A percentile compares a stretch with the other conserved stretches of the same genome.
phyloP scores from a whole-genome alignment of 1,139 yeast genomes.

The Kodamaea sp. region DNA sequence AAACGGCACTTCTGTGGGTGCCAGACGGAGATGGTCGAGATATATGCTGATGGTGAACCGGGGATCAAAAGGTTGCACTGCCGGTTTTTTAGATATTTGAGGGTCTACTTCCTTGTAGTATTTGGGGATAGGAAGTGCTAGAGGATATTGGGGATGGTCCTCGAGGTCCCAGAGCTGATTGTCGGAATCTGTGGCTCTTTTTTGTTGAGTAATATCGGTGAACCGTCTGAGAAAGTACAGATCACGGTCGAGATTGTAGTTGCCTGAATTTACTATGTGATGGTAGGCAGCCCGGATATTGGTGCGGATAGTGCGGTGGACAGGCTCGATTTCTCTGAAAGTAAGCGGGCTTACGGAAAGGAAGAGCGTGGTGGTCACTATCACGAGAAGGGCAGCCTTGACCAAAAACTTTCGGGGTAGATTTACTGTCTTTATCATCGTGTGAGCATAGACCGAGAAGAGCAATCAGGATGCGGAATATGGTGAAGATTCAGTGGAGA shows the following conservation, averaged over 20 bases:
- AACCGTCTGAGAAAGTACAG: slow-evolving; percentile 9
- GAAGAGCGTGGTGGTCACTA: slow-evolving; percentile 1
- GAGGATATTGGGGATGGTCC: slow-evolving; percentile 8
- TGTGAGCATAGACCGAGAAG: no score
- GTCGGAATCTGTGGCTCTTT: slow-evolving; percentile 16
- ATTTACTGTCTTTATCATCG: slow-evolving; percentile 6
- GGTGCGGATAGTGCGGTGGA: slow-evolving; percentile 4
- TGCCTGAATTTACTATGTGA: slow-evolving; percentile 3
- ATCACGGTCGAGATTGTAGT: slow-evolving; percentile 6
- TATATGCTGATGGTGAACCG: slow-evolving; percentile 24
- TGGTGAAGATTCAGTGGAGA: no score
- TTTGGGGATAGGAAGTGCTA: slow-evolving; percentile 4
- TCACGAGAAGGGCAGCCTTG: slow-evolving; percentile 4
- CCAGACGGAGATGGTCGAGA: slow-evolving; percentile 11
- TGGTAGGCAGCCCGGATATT: slow-evolving; percentile 3
- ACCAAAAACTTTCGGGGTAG: slow-evolving; percentile 7
- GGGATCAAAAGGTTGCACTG: slow-evolving; percentile 24
- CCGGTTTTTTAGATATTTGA: slow-evolving; percentile 11
- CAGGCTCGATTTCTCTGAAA: slow-evolving; percentile 2
- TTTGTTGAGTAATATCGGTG: slow-evolving; percentile 1
- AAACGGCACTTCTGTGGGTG: slow-evolving; percentile 28
- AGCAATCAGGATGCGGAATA: no score
- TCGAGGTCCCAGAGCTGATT: slow-evolving; percentile 32
- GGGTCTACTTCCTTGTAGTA: slow-evolving; percentile 6
- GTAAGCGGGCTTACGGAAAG: slow-evolving; percentile 1